Evolutionary conservation across 768 basidiomycete genomes (phyloP), one percentile per base, ranked within the genome.

Genomic region (Russula griseocarnosa): DNA sequence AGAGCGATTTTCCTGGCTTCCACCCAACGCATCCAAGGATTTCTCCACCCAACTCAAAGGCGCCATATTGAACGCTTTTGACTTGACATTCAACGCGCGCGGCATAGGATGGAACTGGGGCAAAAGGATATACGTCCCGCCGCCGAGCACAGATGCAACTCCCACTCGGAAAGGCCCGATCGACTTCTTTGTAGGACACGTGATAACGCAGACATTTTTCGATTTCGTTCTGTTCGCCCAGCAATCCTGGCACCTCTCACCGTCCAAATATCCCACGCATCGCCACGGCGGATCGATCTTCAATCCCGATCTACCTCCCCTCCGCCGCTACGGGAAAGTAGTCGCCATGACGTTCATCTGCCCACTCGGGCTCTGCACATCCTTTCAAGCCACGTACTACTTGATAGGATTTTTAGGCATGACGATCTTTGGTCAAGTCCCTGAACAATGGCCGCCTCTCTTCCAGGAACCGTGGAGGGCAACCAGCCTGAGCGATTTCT

Each of bases 101-200:
- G 87, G 86, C 8, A 69, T 76, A 52, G 85, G 83, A 16, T 88
- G 86, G 86, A 74, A 80, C 49, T 86, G 84, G 81, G 83, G 84
- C 2, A 67, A 72, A 32, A 65, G 69, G 28, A 16, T 70, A 11
- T 58, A 70, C 53, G 40, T 74, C 28, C 72, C 75, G 7, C 71
- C 61, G 6, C 36, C 36, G 36, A 79, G 82, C 66, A 78, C 74
- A 11, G 73, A 13, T 13, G 3, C 36, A 11, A 36, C 8, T 86
- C 11, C 84, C 69, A 49, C 76, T 3, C 55, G 72, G 20, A 64
- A 72, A 8, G 78, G 80, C 24, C 68, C 76, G 28, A 38, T 79
- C 36, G 28, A 63, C 20, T 74, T 81, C 64, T 42, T 79, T 24
- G 53, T 82, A 11, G 26, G 77, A 13, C 76, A 81, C 55, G 82